phyloP scores from a whole-genome alignment of 768 basidiomycete species.

The Suillus decipiens region DNA sequence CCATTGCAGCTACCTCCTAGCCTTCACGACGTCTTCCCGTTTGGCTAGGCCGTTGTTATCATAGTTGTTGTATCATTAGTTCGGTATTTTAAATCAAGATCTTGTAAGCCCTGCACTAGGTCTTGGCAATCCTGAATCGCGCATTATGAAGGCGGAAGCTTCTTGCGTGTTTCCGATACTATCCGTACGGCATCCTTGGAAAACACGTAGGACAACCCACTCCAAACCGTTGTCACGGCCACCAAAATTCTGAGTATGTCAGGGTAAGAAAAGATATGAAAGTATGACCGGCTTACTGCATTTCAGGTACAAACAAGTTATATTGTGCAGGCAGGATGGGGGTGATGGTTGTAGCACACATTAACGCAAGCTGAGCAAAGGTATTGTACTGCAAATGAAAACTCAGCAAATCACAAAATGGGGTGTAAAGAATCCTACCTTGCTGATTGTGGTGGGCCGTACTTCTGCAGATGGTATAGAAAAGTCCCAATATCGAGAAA shows the following conservation, averaged over 20 bases:
- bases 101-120: slow-evolving; percentile 3
- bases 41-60: slow-evolving; percentile 1
- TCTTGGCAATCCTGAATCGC: not conserved
- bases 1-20: slow-evolving; percentile 20
- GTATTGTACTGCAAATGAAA: slow-evolving; percentile 76
- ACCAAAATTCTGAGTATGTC: slow-evolving; percentile 68
- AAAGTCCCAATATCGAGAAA: slow-evolving; percentile 93
- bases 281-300: slow-evolving; percentile 63
- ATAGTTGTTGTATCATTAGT: slow-evolving; percentile 20
- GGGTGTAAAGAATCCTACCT: slow-evolving; percentile 45
- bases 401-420: slow-evolving; percentile 5
- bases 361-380: slow-evolving; percentile 84
- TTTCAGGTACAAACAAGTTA: slow-evolving; percentile 51
- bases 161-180: slow-evolving; percentile 41
- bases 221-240: slow-evolving; percentile 89
- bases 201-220: slow-evolving; percentile 81
- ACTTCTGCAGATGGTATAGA: slow-evolving; percentile 95
- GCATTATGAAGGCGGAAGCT: slow-evolving; percentile 25
- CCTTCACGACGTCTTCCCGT: slow-evolving; percentile 5
- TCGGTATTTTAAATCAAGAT: slow-evolving; percentile 14
- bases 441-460: slow-evolving; percentile 90
- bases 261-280: not conserved
- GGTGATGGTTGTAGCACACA: slow-evolving; percentile 86
- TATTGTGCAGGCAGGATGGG: slow-evolving; percentile 73
- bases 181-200: slow-evolving; percentile 74